A percentile compares a stretch with the other conserved stretches of the same genome.
Evolutionary conservation across 768 basidiomycete genomes (phyloP).

Genomic region (Trametes sanguinea): DNA sequence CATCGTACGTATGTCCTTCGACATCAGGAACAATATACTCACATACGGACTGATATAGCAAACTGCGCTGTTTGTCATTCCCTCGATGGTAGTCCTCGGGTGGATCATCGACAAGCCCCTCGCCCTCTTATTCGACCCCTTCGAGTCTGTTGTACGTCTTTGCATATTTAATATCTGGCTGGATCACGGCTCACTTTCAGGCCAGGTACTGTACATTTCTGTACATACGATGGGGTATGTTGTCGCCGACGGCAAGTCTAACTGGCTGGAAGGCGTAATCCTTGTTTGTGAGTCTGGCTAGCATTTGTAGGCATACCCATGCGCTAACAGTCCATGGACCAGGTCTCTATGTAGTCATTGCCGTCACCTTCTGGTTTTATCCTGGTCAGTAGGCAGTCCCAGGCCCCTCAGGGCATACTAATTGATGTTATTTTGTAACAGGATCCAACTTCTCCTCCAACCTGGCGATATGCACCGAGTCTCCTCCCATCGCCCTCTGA

Average conservation of each 20-base stretch:
- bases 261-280: slow-evolving; percentile 90
- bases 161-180: not conserved
- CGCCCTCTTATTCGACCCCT: slow-evolving; percentile 84
- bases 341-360: slow-evolving; percentile 59
- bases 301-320: not conserved
- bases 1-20: slow-evolving; percentile 65
- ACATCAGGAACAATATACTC: too few relatives aligned
- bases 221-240: slow-evolving; percentile 76
- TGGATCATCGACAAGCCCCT: slow-evolving; percentile 83
- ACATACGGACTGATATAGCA: too few relatives aligned
- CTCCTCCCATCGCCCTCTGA: slow-evolving; percentile 17
- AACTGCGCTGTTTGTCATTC: slow-evolving; percentile 70
- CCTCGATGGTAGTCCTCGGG: slow-evolving; percentile 74
- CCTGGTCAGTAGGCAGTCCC: slow-evolving; percentile 36
- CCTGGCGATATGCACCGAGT: slow-evolving; percentile 31
- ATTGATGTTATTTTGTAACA: slow-evolving; percentile 28
- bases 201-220: slow-evolving; percentile 45
- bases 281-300: slow-evolving; percentile 56
- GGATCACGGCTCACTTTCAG: too few relatives aligned
- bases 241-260: slow-evolving; percentile 83
- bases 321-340: too few relatives aligned
- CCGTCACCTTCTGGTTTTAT: slow-evolving; percentile 56
- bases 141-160: slow-evolving; percentile 61
- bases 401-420: not conserved
- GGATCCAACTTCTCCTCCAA: slow-evolving; percentile 38